These are phyloP conservation scores for Hypoxylon rickii DNA, from an alignment of 495 filamentous ascomycete species.

Conservation along the genomic window DNA sequence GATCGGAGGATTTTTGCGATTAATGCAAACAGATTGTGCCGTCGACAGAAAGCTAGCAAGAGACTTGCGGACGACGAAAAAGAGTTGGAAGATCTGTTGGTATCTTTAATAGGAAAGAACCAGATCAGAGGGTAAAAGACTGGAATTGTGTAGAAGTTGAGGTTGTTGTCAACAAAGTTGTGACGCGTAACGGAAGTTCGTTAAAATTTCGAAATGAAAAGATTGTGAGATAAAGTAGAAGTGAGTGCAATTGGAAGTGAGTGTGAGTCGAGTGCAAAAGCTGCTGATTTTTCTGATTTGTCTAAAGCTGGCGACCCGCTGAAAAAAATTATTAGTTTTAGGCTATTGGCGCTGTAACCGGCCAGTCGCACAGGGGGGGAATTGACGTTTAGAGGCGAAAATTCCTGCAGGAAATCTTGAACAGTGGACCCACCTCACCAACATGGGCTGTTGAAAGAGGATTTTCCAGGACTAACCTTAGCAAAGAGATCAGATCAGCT, in stretches of 20 bases:
- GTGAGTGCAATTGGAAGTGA: too few species aligned
- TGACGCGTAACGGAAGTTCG: too few species aligned
- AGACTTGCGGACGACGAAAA: background rate
- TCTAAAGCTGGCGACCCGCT: conserved; percentile 19
- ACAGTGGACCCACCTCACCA: conserved; percentile 9
- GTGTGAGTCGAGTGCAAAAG: background rate
- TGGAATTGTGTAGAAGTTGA: conserved; percentile 1
- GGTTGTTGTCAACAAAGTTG: conserved; percentile 5
- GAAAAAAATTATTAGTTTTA: conserved; percentile 19
- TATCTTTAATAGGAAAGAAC: background rate
- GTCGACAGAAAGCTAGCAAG: background rate
- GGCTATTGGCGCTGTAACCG: conserved; percentile 19
- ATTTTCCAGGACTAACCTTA: background rate
- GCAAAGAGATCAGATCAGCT: too few species aligned
- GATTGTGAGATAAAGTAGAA: conserved; percentile 7
- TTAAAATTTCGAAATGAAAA: conserved; percentile 3
- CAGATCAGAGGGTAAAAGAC: background rate
- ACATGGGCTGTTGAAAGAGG: background rate
- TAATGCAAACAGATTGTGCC: background rate
- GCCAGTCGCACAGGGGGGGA: conserved; percentile 20
- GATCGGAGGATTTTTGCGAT: conserved; percentile 4
- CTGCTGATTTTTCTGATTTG: conserved; percentile 14
- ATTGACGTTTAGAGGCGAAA: conserved; percentile 21
- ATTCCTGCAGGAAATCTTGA: conserved; percentile 33
- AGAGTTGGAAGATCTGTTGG: background rate